Conservation (phyloP, 2,329 filamentous ascomycete species). For the Curvularia hawaiiensis region DNA sequence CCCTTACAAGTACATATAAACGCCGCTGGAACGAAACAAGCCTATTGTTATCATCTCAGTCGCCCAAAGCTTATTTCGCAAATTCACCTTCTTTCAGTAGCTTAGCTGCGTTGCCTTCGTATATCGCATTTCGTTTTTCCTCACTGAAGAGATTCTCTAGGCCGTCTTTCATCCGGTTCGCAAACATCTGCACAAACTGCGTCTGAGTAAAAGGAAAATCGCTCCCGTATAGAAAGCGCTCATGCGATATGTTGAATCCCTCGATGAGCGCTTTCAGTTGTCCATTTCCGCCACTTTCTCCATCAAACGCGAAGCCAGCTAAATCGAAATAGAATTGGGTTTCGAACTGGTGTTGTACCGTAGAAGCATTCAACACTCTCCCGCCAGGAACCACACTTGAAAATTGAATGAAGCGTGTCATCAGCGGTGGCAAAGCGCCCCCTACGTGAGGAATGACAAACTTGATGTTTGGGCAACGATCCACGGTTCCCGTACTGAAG, state of each 20-base stretch:
- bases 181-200: conserved; percentile 45
- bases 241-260: conserved; percentile 44
- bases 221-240: conserved; percentile 58
- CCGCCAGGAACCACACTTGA: conserved; percentile 47
- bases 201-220: conserved; percentile 59
- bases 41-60: background rate
- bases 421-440: conserved; percentile 52
- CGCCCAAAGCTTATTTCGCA: background rate
- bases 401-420: conserved; percentile 52
- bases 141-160: conserved; percentile 46
- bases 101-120: conserved; percentile 47
- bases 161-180: conserved; percentile 50
- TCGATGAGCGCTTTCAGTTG: conserved; percentile 57
- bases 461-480: conserved; percentile 52
- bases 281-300: conserved; percentile 41
- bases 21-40: conserved; percentile 1
- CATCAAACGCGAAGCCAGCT: conserved; percentile 56
- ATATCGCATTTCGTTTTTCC: conserved; percentile 45
- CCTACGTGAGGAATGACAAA: conserved; percentile 58
- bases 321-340: conserved; percentile 59
- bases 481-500: conserved; percentile 55
- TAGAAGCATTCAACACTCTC: conserved; percentile 29
- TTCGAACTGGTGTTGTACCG: conserved; percentile 41
- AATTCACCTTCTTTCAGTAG: conserved; percentile 28
- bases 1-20: conserved; percentile 89